A percentile compares a stretch with the other conserved stretches of the same genome.
These are phyloP conservation scores for Talaromyces sp. DNA, from an alignment of 2,329 filamentous ascomycete genomes.

Conservation along the genomic window DNA sequence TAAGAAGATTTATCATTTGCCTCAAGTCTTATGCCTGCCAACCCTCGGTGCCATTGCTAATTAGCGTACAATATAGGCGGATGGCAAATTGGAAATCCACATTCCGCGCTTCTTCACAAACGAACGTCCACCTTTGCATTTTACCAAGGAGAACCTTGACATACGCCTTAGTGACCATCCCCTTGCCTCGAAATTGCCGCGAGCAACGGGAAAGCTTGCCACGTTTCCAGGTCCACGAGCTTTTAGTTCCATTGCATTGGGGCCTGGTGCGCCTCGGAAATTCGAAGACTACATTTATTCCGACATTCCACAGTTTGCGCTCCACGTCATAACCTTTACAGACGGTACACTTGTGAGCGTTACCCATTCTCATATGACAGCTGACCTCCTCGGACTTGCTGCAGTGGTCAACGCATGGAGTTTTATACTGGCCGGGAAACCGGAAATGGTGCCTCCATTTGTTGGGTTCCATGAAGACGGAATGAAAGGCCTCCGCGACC, in stretches of 20 bases:
- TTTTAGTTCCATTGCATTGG: neutral
- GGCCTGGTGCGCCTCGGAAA: neutral
- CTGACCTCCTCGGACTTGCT: neutral
- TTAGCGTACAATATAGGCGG: neutral
- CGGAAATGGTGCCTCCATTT: conserved; percentile 3
- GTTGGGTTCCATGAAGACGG: neutral
- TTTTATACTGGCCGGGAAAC: neutral
- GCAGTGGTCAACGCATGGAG: neutral
- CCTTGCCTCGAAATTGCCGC: neutral
- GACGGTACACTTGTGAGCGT: conserved; percentile 1
- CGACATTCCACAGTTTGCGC: conserved; percentile 2
- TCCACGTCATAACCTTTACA: neutral
- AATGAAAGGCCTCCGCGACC: neutral
- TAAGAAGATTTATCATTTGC: neutral
- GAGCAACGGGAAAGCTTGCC: neutral
- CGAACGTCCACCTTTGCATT: neutral
- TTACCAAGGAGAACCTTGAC: neutral
- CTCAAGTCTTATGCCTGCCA: neutral
- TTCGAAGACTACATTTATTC: conserved; percentile 6
- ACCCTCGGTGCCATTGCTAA: neutral
- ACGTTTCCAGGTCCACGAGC: neutral
- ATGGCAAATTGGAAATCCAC: conserved; percentile 2
- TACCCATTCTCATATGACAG: neutral
- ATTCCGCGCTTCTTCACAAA: neutral
- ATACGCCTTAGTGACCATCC: neutral